phyloP scores from a whole-genome alignment of 2,329 filamentous ascomycete species.

The Nigrospora osmanthi region DNA sequence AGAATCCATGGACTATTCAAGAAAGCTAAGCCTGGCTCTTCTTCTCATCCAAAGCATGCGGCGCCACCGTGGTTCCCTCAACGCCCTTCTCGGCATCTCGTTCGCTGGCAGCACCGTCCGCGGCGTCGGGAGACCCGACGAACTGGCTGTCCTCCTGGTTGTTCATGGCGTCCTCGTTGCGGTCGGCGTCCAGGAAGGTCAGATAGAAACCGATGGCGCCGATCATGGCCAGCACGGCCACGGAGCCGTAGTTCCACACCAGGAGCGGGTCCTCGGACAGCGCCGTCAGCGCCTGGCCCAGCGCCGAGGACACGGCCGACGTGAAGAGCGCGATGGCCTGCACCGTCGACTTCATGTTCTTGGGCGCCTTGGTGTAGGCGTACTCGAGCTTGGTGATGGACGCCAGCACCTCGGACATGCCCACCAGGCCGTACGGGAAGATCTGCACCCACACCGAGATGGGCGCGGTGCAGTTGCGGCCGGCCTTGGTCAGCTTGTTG shows the following conservation, averaged over 20 bases:
- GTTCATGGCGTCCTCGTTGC: slow-evolving; percentile 62
- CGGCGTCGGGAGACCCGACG: not conserved
- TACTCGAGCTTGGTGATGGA: slow-evolving; percentile 58
- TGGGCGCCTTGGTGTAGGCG: slow-evolving; percentile 60
- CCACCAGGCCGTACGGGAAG: slow-evolving; percentile 41
- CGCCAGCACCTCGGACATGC: slow-evolving; percentile 45
- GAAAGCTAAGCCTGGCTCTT: no score
- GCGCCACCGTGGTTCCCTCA: no score
- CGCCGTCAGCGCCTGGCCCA: slow-evolving; percentile 35
- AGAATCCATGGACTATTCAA: no score
- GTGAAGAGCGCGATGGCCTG: slow-evolving; percentile 49
- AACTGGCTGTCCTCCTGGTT: not conserved
- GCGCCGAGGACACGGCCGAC: slow-evolving; percentile 46
- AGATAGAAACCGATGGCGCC: slow-evolving; percentile 62
- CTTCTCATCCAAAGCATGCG: no score
- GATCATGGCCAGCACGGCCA: slow-evolving; percentile 53
- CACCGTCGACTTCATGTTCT: slow-evolving; percentile 54
- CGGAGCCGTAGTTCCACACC: slow-evolving; percentile 54
- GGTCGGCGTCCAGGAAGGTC: slow-evolving; percentile 55
- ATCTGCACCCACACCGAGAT: slow-evolving; percentile 46
- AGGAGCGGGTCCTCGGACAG: slow-evolving; percentile 32
- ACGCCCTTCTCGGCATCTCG: no score
- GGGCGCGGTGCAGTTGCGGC: slow-evolving; percentile 25
- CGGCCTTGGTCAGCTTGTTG: slow-evolving; percentile 29
- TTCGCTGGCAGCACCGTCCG: no score